phyloP scores from a whole-genome alignment of 1,284 basidiomycete genomes.

The Cutaneotrichosporon cutaneum region DNA sequence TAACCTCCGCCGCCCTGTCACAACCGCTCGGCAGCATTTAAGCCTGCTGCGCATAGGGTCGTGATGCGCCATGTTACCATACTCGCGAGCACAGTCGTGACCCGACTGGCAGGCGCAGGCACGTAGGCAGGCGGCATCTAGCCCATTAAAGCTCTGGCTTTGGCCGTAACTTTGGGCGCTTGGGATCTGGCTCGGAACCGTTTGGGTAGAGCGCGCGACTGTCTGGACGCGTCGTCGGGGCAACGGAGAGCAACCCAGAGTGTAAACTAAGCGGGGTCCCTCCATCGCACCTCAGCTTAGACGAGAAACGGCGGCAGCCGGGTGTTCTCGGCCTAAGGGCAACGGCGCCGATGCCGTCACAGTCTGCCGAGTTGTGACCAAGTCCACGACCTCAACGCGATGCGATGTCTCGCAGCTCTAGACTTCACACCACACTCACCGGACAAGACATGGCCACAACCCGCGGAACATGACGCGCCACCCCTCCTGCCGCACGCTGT shows the following conservation, averaged over 20 bases:
- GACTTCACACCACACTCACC: conserved; percentile 57
- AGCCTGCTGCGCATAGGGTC: not conserved
- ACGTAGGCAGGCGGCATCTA: not conserved
- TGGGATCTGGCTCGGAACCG: not conserved
- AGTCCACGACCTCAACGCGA: not conserved
- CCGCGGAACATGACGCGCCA: conserved; percentile 69
- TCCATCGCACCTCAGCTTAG: not conserved
- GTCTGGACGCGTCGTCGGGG: not conserved
- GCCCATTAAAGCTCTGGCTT: not conserved
- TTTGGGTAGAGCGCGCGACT: not conserved
- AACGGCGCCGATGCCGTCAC: not conserved
- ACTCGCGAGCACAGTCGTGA: not conserved
- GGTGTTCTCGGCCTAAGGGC: not conserved
- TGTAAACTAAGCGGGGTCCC: not conserved
- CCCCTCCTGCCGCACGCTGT: conserved; percentile 68
- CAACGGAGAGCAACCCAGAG: not conserved
- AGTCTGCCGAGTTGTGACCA: not conserved
- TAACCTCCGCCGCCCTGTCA: not conserved
- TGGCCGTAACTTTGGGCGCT: not conserved
- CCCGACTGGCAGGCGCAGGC: not conserved
- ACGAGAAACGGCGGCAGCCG: not conserved
- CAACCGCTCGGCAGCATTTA: not conserved
- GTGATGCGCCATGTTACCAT: not conserved
- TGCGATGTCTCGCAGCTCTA: not conserved
- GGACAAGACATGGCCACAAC: conserved; percentile 70